phyloP scores from a whole-genome alignment of 148 eudicot species.

The Gaultheria prostrata region DNA sequence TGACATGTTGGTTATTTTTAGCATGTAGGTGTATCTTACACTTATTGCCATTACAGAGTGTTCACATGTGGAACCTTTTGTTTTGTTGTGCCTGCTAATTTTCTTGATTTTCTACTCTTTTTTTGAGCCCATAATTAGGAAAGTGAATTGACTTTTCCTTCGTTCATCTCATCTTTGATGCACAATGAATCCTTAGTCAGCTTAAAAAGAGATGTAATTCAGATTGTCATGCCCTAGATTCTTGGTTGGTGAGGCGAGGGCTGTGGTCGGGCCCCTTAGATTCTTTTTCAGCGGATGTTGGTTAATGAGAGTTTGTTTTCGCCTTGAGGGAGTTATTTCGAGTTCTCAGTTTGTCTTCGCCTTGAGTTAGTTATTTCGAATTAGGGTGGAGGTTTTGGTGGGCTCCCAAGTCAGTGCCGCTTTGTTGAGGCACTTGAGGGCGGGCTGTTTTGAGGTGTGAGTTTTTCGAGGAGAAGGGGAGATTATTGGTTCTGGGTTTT shows the following conservation, averaged over 20 bases:
- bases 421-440: background rate
- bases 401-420: background rate
- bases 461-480: background rate
- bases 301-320: background rate
- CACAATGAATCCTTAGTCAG: background rate
- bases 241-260: background rate
- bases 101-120: background rate
- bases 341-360: background rate
- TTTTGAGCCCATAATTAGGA: background rate
- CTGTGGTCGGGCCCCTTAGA: background rate
- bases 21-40: background rate
- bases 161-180: slow-evolving; percentile 1
- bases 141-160: background rate
- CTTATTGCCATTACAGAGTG: background rate
- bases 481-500: background rate
- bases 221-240: background rate
- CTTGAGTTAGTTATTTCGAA: background rate
- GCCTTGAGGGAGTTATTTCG: slow-evolving; percentile 1
- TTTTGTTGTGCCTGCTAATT: background rate
- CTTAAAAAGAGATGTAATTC: background rate
- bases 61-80: background rate
- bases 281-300: background rate
- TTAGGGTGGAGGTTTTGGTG: too few species aligned
- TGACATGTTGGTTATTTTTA: background rate
- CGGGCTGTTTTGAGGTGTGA: background rate